Evolutionary conservation across 2,329 filamentous ascomycete genomes (phyloP).

Genomic region (Podosphaera aphanis): DNA sequence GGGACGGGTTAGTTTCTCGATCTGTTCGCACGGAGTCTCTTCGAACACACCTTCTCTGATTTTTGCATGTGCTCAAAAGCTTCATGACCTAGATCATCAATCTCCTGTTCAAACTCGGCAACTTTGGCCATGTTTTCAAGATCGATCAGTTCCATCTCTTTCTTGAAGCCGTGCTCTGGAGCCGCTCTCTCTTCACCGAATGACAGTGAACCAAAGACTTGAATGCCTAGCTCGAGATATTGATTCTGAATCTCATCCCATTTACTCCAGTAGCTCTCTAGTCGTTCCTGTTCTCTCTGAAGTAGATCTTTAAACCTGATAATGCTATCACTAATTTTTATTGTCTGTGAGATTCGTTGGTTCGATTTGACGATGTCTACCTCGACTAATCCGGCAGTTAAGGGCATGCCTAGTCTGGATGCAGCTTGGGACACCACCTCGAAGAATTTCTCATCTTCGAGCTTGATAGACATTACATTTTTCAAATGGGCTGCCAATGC

Average conservation of each 20-base stretch:
- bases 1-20: neutral
- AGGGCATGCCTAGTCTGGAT: constrained; percentile 4
- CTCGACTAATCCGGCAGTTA: constrained; percentile 9
- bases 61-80: constrained; percentile 9
- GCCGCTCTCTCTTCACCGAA: constrained; percentile 3
- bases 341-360: constrained; percentile 4
- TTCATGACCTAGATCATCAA: constrained; percentile 6
- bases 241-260: constrained; percentile 13
- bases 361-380: constrained; percentile 5
- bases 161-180: constrained; percentile 4
- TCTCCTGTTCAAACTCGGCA: constrained; percentile 8
- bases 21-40: neutral
- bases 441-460: constrained; percentile 6
- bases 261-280: constrained; percentile 11
- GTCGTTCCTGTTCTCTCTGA: constrained; percentile 5
- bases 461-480: constrained; percentile 1
- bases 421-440: constrained; percentile 1
- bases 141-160: constrained; percentile 8
- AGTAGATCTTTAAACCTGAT: constrained; percentile 6
- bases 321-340: constrained; percentile 10
- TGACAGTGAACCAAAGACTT: constrained; percentile 6
- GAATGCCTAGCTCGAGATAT: constrained; percentile 8
- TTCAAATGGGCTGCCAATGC: constrained; percentile 4
- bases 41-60: constrained; percentile 12
- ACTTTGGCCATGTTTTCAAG: constrained; percentile 6